Conservation (phyloP, 371 early-diverging fungal genomes). For the Sporodiniella umbellata region DNA sequence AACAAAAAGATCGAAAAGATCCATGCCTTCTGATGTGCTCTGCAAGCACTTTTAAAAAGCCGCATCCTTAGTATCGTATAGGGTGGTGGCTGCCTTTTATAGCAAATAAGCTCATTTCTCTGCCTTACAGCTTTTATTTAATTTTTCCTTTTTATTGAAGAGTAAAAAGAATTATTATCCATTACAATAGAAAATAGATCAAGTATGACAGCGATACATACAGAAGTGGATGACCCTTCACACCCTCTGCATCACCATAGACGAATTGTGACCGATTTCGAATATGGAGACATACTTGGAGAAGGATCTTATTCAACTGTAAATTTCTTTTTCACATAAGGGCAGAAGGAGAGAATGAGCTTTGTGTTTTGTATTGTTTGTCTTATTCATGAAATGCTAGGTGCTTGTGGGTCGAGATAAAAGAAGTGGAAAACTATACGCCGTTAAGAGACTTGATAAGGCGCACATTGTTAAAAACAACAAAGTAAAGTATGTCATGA, state of each 20-base stretch:
- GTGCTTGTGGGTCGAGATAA: constrained; percentile 72
- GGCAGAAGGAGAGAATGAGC: no score
- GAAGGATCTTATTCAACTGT: constrained; percentile 97
- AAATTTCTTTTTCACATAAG: no score
- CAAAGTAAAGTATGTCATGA: constrained; percentile 92
- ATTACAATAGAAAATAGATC: not conserved
- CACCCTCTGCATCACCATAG: constrained; percentile 38
- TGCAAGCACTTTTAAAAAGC: no score
- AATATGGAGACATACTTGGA: constrained; percentile 81
- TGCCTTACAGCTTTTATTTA: not conserved
- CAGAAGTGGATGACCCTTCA: constrained; percentile 42
- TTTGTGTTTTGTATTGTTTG: constrained; percentile 2
- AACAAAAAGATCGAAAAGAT: no score
- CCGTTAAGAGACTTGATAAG: constrained; percentile 94
- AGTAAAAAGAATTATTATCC: no score
- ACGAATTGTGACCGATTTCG: constrained; percentile 67
- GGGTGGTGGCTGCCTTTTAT: no score
- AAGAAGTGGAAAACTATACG: constrained; percentile 67
- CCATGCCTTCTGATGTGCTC: no score
- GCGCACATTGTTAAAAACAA: constrained; percentile 89
- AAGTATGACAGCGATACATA: constrained; percentile 8
- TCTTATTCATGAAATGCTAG: constrained; percentile 18
- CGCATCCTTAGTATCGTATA: no score
- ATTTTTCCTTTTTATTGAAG: not conserved
- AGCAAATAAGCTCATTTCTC: not conserved